A percentile compares a stretch with the other conserved stretches of the same genome.
Evolutionary conservation across 2,329 filamentous ascomycete genomes (phyloP).

Genomic region (Aschersonia sp.): DNA sequence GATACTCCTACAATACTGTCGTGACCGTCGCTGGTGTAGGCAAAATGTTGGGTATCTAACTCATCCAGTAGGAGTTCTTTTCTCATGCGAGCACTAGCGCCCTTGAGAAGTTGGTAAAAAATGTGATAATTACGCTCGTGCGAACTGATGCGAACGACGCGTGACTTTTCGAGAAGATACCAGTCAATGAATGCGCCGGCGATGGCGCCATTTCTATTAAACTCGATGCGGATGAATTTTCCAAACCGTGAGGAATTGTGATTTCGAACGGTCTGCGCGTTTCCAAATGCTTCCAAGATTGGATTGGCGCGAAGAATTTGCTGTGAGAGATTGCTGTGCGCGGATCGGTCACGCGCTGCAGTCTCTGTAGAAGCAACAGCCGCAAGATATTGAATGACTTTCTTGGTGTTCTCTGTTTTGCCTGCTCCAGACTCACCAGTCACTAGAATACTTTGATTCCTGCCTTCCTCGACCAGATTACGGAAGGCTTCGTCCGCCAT

Average conservation of each 20-base stretch:
- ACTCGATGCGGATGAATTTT: constrained; percentile 97
- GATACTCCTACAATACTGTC: constrained; percentile 84
- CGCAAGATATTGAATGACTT: constrained; percentile 96
- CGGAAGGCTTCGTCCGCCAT: constrained; percentile 96
- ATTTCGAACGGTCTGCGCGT: constrained; percentile 93
- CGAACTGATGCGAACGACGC: constrained; percentile 75
- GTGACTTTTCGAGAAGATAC: constrained; percentile 97
- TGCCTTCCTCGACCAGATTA: constrained; percentile 85
- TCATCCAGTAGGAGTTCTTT: constrained; percentile 63
- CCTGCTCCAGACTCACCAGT: constrained; percentile 96
- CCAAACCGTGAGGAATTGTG: constrained; percentile 98
- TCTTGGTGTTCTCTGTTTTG: constrained; percentile 98
- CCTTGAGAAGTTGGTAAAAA: constrained; percentile 89
- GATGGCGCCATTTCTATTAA: constrained; percentile 76
- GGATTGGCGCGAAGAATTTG: constrained; percentile 95
- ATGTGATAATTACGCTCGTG: constrained; percentile 94
- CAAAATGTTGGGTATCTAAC: constrained; percentile 71
- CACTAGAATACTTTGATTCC: constrained; percentile 95
- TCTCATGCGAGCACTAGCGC: constrained; percentile 60
- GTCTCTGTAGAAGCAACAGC: constrained; percentile 81
- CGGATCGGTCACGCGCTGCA: constrained; percentile 42
- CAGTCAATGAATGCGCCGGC: constrained; percentile 95
- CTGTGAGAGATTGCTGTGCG: constrained; percentile 77
- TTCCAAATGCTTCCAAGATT: constrained; percentile 94
- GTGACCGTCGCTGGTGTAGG: constrained; percentile 84